A percentile compares a stretch with the other conserved stretches of the same genome.
Conservation (phyloP, 176 grass and related monocot species). For the Tillandsia fasciculata region DNA sequence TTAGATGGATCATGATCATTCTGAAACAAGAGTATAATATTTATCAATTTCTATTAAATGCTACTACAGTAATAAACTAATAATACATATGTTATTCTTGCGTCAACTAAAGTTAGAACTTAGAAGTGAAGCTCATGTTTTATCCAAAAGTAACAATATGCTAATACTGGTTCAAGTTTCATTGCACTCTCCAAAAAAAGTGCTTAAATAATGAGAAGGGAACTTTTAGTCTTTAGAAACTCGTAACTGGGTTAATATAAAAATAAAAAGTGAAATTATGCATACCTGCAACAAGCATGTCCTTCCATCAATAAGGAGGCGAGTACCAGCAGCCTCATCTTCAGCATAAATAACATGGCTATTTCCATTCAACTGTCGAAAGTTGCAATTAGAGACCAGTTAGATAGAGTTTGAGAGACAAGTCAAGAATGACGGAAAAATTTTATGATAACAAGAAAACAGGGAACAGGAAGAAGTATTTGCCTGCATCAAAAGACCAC, state of each 20-base stretch:
- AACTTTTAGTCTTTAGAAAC: neutral
- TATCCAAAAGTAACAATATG: neutral
- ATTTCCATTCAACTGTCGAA: conserved; percentile 86
- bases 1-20: conserved; percentile 99
- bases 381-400: conserved; percentile 22
- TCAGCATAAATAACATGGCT: conserved; percentile 98
- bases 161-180: neutral
- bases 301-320: conserved; percentile 98
- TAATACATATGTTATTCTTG: neutral
- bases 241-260: neutral
- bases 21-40: conserved; percentile 32
- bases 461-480: conserved; percentile 14
- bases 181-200: neutral
- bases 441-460: neutral
- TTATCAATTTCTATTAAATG: neutral
- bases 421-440: neutral
- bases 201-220: neutral
- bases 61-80: neutral
- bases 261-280: neutral
- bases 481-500: conserved; percentile 98
- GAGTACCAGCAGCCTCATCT: conserved; percentile 94
- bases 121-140: conserved; percentile 3
- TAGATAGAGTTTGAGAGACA: neutral
- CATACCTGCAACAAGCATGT: conserved; percentile 98
- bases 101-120: conserved; percentile 6